phyloP scores from a whole-genome alignment of 768 basidiomycete species.

The Tylopilus balloui region DNA sequence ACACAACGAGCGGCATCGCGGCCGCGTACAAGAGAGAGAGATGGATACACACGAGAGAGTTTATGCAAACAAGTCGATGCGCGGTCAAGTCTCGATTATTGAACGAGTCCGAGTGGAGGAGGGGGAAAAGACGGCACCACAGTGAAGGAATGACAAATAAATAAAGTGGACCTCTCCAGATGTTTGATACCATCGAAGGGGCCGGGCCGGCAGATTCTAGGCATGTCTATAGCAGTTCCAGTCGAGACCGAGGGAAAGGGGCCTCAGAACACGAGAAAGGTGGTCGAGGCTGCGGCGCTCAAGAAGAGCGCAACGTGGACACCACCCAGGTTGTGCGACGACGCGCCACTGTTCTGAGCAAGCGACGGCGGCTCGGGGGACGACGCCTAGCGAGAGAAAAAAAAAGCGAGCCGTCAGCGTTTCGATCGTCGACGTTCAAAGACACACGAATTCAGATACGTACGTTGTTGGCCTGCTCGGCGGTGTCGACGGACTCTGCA shows the following conservation, averaged over 20 bases:
- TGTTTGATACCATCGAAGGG: too few species aligned
- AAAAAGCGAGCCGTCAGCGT: neutral
- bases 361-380: neutral
- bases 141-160: neutral
- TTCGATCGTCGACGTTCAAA: neutral
- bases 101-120: neutral
- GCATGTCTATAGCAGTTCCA: neutral
- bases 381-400: neutral
- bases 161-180: too few species aligned
- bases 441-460: neutral
- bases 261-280: slow-evolving; percentile 1
- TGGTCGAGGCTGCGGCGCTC: slow-evolving; percentile 1
- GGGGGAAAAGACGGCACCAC: neutral
- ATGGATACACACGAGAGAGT: neutral
- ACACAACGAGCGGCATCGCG: neutral
- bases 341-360: slow-evolving; percentile 7
- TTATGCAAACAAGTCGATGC: neutral
- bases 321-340: slow-evolving; percentile 8
- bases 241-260: neutral
- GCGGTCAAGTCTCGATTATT: neutral
- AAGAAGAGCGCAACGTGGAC: slow-evolving; percentile 3
- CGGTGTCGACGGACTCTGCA: neutral
- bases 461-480: neutral
- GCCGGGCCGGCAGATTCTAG: neutral
- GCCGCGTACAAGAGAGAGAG: neutral